Percentiles rank a stretch among this genome's conserved stretches.
Evolutionary conservation across 2,329 filamentous ascomycete genomes (phyloP).

Genomic region (Torrubiellomyces zombiae): DNA sequence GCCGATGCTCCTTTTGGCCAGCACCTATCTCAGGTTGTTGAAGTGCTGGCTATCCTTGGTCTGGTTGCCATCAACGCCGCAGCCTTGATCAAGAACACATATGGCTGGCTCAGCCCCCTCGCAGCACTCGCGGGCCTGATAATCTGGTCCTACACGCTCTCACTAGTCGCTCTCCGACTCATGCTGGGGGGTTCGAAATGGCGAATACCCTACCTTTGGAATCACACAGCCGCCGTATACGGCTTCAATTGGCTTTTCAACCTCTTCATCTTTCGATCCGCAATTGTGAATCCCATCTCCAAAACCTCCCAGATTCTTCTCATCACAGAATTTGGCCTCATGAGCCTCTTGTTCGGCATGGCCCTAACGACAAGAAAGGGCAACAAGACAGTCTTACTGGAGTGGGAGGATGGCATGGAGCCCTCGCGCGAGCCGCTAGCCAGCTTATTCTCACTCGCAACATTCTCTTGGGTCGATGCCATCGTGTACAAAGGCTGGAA

Average conservation of each 20-base stretch:
- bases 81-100: slow-evolving; percentile 43
- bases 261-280: slow-evolving; percentile 67
- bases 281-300: slow-evolving; percentile 60
- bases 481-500: slow-evolving; percentile 83
- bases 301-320: slow-evolving; percentile 44
- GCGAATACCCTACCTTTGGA: slow-evolving; percentile 65
- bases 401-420: slow-evolving; percentile 77
- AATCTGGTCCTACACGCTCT: slow-evolving; percentile 67
- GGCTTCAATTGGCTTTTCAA: slow-evolving; percentile 64
- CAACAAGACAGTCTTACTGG: slow-evolving; percentile 73
- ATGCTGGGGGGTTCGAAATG: slow-evolving; percentile 47
- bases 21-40: slow-evolving; percentile 50
- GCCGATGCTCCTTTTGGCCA: slow-evolving; percentile 64
- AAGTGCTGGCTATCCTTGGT: slow-evolving; percentile 58
- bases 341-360: slow-evolving; percentile 57
- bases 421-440: slow-evolving; percentile 77
- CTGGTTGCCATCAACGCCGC: slow-evolving; percentile 54
- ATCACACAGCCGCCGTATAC: slow-evolving; percentile 80
- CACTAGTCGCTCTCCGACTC: slow-evolving; percentile 57
- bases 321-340: slow-evolving; percentile 59
- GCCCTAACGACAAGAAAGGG: slow-evolving; percentile 74
- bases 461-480: slow-evolving; percentile 80
- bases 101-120: slow-evolving; percentile 37
- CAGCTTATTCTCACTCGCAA: slow-evolving; percentile 73
- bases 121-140: slow-evolving; percentile 51